These are phyloP conservation scores for Stephanodiscus triporus DNA, from an alignment of 108 stramenopile species.

Conservation along the genomic window DNA sequence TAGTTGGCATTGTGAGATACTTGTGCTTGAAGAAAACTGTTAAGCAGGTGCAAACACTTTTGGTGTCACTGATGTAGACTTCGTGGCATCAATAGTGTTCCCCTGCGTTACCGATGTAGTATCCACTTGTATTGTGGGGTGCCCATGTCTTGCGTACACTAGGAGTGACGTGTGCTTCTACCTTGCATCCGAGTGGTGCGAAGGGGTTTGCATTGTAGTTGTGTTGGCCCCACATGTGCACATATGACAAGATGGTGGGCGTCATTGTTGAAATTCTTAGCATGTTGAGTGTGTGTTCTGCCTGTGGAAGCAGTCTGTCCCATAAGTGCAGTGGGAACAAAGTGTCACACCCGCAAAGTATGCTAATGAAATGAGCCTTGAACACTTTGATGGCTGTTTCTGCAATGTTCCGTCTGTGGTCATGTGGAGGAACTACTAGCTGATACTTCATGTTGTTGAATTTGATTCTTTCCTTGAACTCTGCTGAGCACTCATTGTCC, in stretches of 20 bases:
- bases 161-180: constrained; percentile 1
- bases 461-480: not conserved
- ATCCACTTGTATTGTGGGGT: constrained; percentile 1
- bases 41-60: no score
- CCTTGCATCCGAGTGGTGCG: constrained; percentile 24
- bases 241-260: constrained; percentile 7
- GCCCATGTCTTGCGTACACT: not conserved
- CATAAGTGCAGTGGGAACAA: constrained; percentile 30
- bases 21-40: no score
- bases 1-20: no score
- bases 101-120: not conserved
- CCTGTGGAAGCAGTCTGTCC: constrained; percentile 15
- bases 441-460: not conserved
- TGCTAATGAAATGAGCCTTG: constrained; percentile 8
- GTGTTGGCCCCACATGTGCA: constrained; percentile 9
- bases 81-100: constrained; percentile 14
- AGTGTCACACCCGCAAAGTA: not conserved
- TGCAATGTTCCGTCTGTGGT: not conserved
- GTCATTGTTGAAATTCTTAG: not conserved
- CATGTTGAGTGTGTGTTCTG: constrained; percentile 10
- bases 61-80: no score
- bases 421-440: not conserved
- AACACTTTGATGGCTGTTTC: not conserved
- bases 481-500: not conserved
- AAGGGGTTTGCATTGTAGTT: constrained; percentile 19